phyloP scores from a whole-genome alignment of 1,284 basidiomycete species.

The Inonotus hispidus region DNA sequence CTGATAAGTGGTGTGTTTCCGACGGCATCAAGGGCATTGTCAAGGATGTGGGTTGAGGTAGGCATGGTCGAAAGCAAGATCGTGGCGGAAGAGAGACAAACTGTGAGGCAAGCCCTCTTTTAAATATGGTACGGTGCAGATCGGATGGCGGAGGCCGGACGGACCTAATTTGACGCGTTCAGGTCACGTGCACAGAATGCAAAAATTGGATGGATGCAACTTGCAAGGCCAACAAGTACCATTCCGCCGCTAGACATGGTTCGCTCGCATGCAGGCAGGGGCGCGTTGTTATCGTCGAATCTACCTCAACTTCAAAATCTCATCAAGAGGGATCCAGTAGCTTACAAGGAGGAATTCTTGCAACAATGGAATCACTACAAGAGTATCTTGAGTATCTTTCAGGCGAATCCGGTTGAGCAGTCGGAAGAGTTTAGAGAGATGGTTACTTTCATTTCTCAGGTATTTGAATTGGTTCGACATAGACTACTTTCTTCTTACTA shows the following conservation, averaged over 20 bases:
- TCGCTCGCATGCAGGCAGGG: slow-evolving; percentile 30
- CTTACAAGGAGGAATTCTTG: slow-evolving; percentile 95
- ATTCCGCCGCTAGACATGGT: slow-evolving; percentile 7
- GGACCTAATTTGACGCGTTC: not conserved
- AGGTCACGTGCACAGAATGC: not conserved
- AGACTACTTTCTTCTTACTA: too few species aligned
- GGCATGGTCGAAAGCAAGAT: slow-evolving; percentile 6
- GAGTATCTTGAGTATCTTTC: slow-evolving; percentile 81
- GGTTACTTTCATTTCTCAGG: slow-evolving; percentile 82
- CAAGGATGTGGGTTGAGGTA: slow-evolving; percentile 45
- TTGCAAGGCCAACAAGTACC: not conserved
- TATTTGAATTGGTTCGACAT: slow-evolving; percentile 27
- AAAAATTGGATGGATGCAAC: not conserved
- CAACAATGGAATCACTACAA: slow-evolving; percentile 98
- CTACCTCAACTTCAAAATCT: slow-evolving; percentile 88
- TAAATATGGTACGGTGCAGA: not conserved
- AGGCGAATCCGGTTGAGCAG: slow-evolving; percentile 73
- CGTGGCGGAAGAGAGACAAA: not conserved
- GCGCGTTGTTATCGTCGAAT: slow-evolving; percentile 62
- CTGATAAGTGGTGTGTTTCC: slow-evolving; percentile 90
- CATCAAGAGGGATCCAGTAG: slow-evolving; percentile 89
- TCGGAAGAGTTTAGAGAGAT: slow-evolving; percentile 81
- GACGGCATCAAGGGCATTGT: slow-evolving; percentile 78
- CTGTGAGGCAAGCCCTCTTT: not conserved
- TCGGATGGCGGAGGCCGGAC: not conserved